Evolutionary conservation across 1,139 yeast genomes (phyloP).

Genomic region (Citeromyces hawaiiensis): DNA sequence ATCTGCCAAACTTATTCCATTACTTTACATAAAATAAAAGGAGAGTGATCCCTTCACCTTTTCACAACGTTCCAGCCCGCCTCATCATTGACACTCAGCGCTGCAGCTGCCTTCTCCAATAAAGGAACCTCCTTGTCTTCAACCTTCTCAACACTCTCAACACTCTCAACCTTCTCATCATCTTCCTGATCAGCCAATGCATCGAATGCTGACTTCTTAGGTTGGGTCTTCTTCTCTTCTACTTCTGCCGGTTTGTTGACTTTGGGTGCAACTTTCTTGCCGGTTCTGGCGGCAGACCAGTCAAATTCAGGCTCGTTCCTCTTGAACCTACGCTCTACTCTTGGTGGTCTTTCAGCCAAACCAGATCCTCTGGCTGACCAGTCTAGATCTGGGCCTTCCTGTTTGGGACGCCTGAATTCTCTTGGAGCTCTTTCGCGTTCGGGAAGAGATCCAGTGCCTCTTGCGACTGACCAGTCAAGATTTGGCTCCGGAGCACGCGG

Average conservation of each 20-base stretch:
- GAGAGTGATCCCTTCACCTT: neutral
- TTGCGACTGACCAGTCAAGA: constrained; percentile 30
- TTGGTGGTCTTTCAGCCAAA: constrained; percentile 20
- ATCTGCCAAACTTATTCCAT: neutral
- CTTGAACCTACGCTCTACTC: constrained; percentile 17
- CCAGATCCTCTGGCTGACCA: constrained; percentile 30
- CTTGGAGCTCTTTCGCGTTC: constrained; percentile 8
- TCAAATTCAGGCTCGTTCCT: constrained; percentile 31
- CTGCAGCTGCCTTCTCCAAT: constrained; percentile 30
- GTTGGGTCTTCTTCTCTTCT: constrained; percentile 6
- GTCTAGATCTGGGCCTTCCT: constrained; percentile 34
- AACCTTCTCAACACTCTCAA: constrained; percentile 4
- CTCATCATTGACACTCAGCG: constrained; percentile 20
- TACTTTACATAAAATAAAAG: neutral
- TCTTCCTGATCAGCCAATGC: constrained; percentile 60
- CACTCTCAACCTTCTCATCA: constrained; percentile 29
- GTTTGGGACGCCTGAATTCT: constrained; percentile 23
- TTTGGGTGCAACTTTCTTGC: constrained; percentile 9
- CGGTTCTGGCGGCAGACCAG: constrained; percentile 23
- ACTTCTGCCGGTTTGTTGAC: constrained; percentile 25
- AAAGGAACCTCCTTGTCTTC: constrained; percentile 16
- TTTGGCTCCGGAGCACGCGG: constrained; percentile 27
- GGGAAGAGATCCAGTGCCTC: constrained; percentile 7
- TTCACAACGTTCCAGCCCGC: constrained; percentile 56
- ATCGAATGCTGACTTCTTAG: constrained; percentile 28